phyloP scores from a whole-genome alignment of 2,329 filamentous ascomycete genomes.

The Coniochaeta ligniaria region DNA sequence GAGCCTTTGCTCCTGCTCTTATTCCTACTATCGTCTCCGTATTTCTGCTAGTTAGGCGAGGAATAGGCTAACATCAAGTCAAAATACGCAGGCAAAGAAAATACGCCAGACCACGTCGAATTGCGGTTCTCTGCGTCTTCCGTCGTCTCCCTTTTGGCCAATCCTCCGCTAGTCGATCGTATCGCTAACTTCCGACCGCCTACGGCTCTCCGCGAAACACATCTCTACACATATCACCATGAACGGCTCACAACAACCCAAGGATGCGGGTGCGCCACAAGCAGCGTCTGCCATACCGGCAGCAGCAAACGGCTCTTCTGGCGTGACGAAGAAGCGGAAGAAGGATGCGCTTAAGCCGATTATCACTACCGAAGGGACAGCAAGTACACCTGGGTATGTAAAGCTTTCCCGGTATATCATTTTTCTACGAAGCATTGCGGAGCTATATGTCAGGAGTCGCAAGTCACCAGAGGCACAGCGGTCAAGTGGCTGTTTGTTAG shows the following conservation, averaged over 20 bases:
- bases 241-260: constrained; percentile 17
- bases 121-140: not conserved
- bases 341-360: constrained; percentile 70
- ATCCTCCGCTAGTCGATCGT: not conserved
- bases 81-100: not conserved
- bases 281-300: constrained; percentile 4
- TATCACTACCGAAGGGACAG: constrained; percentile 57
- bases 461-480: not conserved
- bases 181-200: not conserved
- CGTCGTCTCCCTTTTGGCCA: not conserved
- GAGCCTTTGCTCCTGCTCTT: not conserved
- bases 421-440: not conserved
- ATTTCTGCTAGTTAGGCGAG: not conserved
- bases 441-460: not conserved
- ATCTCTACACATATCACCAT: constrained; percentile 7
- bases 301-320: constrained; percentile 14
- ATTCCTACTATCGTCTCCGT: not conserved
- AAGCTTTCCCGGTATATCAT: not conserved
- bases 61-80: not conserved
- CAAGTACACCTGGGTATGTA: constrained; percentile 26
- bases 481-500: not conserved
- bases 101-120: not conserved
- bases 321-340: constrained; percentile 60
- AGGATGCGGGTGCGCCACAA: constrained; percentile 11
- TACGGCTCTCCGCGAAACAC: not conserved